Evolutionary conservation across 371 early-diverging fungal species (phyloP).

Genomic region (Capniomyces stellatus): DNA sequence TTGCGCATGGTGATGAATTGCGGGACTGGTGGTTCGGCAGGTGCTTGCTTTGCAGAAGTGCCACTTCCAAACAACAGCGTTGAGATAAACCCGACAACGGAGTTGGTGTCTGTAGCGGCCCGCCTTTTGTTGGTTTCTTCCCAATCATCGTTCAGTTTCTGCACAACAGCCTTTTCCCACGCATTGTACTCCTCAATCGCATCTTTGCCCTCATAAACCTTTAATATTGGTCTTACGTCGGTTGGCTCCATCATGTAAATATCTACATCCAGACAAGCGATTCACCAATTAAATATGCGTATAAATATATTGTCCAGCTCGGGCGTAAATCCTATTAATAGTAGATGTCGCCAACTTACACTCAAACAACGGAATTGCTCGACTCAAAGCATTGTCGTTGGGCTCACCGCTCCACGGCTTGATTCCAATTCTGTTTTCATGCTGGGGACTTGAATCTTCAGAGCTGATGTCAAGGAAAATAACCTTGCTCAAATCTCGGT

Average conservation of each 20-base stretch:
- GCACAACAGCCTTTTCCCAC: constrained; percentile 47
- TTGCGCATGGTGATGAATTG: constrained; percentile 35
- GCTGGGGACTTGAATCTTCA: constrained; percentile 61
- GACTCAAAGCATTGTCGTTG: constrained; percentile 58
- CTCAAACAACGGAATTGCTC: constrained; percentile 81
- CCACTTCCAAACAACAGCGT: constrained; percentile 21
- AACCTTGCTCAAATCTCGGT: constrained; percentile 81
- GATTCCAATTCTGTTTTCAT: constrained; percentile 71
- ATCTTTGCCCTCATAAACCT: constrained; percentile 41
- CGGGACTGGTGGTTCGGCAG: constrained; percentile 22
- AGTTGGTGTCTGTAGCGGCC: too few relatives aligned
- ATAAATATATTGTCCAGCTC: not conserved
- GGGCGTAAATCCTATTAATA: constrained; percentile 6
- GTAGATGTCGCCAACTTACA: too few relatives aligned
- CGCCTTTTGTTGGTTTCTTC: constrained; percentile 45
- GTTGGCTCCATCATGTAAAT: constrained; percentile 50
- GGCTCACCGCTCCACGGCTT: constrained; percentile 76
- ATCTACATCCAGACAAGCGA: too few relatives aligned
- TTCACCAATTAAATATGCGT: not conserved
- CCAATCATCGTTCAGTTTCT: constrained; percentile 43
- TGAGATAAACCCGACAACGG: too few relatives aligned
- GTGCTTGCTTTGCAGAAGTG: constrained; percentile 24
- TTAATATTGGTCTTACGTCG: constrained; percentile 52
- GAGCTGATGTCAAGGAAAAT: constrained; percentile 83
- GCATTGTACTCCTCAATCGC: constrained; percentile 50